A percentile compares a stretch with the other conserved stretches of the same genome.
Evolutionary conservation across 768 basidiomycete genomes (phyloP).

Genomic region (Pisolithus orientalis): DNA sequence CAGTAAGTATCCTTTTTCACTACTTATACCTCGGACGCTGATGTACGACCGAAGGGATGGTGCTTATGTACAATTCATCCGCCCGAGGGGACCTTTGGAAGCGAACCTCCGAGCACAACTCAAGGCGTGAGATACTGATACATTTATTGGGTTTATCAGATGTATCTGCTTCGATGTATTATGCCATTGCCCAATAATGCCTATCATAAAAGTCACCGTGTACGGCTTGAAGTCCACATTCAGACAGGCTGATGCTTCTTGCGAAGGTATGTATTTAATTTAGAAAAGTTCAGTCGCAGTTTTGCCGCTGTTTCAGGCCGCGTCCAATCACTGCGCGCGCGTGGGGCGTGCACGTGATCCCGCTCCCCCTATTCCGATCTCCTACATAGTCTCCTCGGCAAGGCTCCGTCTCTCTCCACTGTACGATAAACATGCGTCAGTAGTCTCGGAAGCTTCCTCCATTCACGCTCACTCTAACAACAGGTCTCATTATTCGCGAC

Average conservation of each 20-base stretch:
- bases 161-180: slow-evolving; percentile 16
- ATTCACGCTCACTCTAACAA: neutral
- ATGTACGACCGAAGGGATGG: slow-evolving; percentile 59
- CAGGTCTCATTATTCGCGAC: slow-evolving; percentile 81
- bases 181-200: neutral
- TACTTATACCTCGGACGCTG: neutral
- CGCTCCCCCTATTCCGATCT: neutral
- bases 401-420: neutral
- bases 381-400: neutral
- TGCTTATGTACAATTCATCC: slow-evolving; percentile 91
- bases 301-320: no score
- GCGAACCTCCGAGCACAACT: slow-evolving; percentile 81
- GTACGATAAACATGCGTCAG: neutral
- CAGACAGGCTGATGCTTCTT: no score
- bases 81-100: slow-evolving; percentile 81
- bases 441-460: neutral
- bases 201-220: no score
- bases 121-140: slow-evolving; percentile 44
- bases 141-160: slow-evolving; percentile 2
- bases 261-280: no score
- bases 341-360: neutral
- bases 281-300: no score
- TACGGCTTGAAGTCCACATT: no score
- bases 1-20: slow-evolving; percentile 49
- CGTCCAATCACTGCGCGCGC: no score